Conservation (phyloP, 129 eudicot genomes). For the Rutidosis leptorrhynchoides region DNA sequence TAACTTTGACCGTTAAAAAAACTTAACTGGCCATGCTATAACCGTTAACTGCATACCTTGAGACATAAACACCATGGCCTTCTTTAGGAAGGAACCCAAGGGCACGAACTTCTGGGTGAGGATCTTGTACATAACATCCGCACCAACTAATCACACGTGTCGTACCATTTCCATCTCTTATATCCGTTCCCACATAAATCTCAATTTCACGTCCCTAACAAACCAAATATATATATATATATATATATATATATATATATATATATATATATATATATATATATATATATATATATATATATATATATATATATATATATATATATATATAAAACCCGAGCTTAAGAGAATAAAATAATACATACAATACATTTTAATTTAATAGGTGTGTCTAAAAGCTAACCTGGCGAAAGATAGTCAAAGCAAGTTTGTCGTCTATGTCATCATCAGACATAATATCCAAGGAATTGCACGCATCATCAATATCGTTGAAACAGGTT, state of each 20-base stretch:
- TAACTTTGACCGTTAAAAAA: neutral
- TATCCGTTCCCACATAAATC: constrained; percentile 81
- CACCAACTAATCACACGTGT: constrained; percentile 88
- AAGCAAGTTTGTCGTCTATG: constrained; percentile 56
- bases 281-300: too few relatives aligned
- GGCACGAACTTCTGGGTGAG: constrained; percentile 89
- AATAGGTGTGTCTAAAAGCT: constrained; percentile 8
- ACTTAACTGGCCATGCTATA: too few relatives aligned
- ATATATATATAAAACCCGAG: constrained; percentile 20
- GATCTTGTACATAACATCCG: constrained; percentile 83
- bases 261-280: too few relatives aligned
- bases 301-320: too few relatives aligned
- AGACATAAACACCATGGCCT: constrained; percentile 92
- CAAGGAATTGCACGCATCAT: constrained; percentile 78
- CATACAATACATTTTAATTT: too few relatives aligned
- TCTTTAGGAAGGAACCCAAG: constrained; percentile 89
- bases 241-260: too few relatives aligned
- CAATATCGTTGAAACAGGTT: constrained; percentile 77
- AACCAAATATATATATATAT: too few relatives aligned
- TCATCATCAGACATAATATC: too few relatives aligned
- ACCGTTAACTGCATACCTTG: too few relatives aligned
- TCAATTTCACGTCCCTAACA: constrained; percentile 75
- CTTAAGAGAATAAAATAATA: too few relatives aligned
- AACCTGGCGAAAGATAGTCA: constrained; percentile 88
- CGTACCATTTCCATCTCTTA: constrained; percentile 90